Conservation (phyloP, 2,329 filamentous ascomycete genomes). For the Colletotrichum chrysophilum region DNA sequence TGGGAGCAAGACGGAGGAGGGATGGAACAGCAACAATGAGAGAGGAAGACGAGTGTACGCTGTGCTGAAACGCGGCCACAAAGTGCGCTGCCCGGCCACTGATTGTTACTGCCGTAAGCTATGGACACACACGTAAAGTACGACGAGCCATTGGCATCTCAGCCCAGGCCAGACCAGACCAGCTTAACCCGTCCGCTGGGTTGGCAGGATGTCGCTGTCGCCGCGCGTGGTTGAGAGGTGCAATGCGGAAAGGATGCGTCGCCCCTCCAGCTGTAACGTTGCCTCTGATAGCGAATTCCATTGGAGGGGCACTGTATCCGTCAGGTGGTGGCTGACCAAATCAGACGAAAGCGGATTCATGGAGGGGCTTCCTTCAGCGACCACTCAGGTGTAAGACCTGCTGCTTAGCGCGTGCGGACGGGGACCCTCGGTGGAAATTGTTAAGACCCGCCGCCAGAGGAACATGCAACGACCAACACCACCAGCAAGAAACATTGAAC, state of each 20-base stretch:
- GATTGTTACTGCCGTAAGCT: neutral
- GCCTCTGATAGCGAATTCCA: slow-evolving; percentile 2
- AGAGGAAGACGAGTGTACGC: neutral
- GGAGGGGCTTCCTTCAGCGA: neutral
- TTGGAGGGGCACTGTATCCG: neutral
- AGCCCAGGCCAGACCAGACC: neutral
- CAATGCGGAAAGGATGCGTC: neutral
- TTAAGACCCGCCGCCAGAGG: neutral
- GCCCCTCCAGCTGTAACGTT: slow-evolving; percentile 22
- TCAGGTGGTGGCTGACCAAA: slow-evolving; percentile 1
- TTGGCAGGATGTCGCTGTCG: neutral
- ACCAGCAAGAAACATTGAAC: neutral
- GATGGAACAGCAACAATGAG: neutral
- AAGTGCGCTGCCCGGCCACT: neutral
- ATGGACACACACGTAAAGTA: neutral
- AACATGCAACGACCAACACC: slow-evolving; percentile 17
- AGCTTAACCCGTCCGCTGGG: neutral
- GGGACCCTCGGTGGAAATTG: neutral
- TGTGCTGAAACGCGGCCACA: neutral
- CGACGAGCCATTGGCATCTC: neutral
- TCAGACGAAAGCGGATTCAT: slow-evolving; percentile 12
- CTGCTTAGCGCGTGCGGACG: neutral
- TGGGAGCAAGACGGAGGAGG: neutral
- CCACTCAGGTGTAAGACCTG: neutral
- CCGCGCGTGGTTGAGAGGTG: neutral